Percentiles rank a stretch among this genome's conserved stretches.
Conservation (phyloP, 371 early-diverging fungal species). For the Rhizopus microsporus region DNA sequence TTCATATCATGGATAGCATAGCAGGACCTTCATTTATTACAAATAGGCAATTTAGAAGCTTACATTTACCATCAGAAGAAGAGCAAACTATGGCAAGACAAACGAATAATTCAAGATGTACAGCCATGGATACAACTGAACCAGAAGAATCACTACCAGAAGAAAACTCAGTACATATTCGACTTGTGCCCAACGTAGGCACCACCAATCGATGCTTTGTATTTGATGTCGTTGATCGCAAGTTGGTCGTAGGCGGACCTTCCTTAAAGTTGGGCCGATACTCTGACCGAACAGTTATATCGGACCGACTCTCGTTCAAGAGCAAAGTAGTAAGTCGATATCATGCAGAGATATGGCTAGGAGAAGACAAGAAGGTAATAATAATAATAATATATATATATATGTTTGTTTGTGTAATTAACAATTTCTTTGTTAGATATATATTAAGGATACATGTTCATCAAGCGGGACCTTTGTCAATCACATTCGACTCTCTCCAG, state of each 20-base stretch:
- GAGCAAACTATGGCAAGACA: not conserved
- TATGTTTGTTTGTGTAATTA: not conserved
- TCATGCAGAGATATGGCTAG: conserved; percentile 82
- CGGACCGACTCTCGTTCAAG: conserved; percentile 74
- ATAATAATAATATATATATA: conserved; percentile 31
- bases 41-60: conserved; percentile 21
- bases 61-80: conserved; percentile 20
- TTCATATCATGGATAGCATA: conserved; percentile 12
- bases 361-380: conserved; percentile 27
- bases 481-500: conserved; percentile 77
- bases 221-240: conserved; percentile 77
- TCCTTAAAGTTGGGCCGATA: conserved; percentile 74
- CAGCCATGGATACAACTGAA: not conserved
- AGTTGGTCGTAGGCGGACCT: conserved; percentile 58
- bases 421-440: conserved; percentile 49
- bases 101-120: not conserved
- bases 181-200: conserved; percentile 72
- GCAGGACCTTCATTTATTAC: conserved; percentile 2
- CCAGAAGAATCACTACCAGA: not conserved
- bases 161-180: conserved; percentile 45
- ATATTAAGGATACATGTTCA: conserved; percentile 79
- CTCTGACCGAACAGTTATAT: conserved; percentile 64
- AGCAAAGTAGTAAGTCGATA: conserved; percentile 77
- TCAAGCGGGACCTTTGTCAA: conserved; percentile 92
- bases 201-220: conserved; percentile 64